Evolutionary conservation across 129 eudicot genomes (phyloP), one percentile per base, ranked within the genome.

Genomic region (Dittrichia graveolens): DNA sequence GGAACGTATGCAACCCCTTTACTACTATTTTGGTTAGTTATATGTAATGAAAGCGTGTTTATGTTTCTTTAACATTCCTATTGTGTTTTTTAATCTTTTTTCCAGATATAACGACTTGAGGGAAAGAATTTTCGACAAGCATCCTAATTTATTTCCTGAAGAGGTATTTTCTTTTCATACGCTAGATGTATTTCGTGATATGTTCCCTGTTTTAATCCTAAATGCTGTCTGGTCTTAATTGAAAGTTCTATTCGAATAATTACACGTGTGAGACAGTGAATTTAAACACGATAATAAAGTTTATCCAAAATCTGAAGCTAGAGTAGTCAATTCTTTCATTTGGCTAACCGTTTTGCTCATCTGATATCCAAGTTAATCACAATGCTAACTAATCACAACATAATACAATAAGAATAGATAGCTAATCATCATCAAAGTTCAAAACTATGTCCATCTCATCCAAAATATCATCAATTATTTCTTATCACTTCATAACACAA

Each of bases 81-180:
- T 52, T 50, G 11, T 15, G 65, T 63, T 19, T 55, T 38, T 10
- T 40, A 7, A 76, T 45, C 61, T 43, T 70, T 75, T 72, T 43
- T 85, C 74, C 89, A 92, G 98, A 78, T 92, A 87, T 76, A 69
- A 83, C 80, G 98, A 92, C 84, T 80, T 92, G 77, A 84, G 75
- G n/a, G 90, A 63, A 19, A 84, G 98, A 76, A 92, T 92, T 38
- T 92, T 92, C 69, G 87, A 96, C 67, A 87, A 85, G 82, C 73
- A 92, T 77, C 96, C 98, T 72, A 82, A 89, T 92, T 75, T 92
- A 77, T 92, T 92, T 79, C 96, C 98, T 47, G 95, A 89, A 82
- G 85, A 87, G 88, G 94, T 91, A 87, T 66, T 15, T 55, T 68
- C 38, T 39, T 54, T 2, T 46, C 52, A 73, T 38, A 19, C 13